Evolutionary conservation across 2,329 filamentous ascomycete species (phyloP).

Genomic region (Monilinia fructigena): DNA sequence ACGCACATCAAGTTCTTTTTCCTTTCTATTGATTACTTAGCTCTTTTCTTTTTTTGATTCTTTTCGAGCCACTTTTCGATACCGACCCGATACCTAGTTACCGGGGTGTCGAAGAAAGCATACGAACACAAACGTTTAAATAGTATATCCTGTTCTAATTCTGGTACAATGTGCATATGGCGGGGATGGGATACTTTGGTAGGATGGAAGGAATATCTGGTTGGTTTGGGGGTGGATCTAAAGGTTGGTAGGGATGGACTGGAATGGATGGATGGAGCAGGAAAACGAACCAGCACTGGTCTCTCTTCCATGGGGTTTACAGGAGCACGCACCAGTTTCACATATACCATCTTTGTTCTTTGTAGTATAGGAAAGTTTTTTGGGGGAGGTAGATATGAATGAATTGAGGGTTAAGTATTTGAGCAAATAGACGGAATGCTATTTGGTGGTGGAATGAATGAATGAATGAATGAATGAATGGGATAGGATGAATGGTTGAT

Average conservation of each 20-base stretch:
- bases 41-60: constrained; percentile 1
- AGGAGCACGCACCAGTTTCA: background rate
- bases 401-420: background rate
- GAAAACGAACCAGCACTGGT: background rate
- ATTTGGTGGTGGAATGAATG: background rate
- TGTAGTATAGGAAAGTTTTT: constrained; percentile 6
- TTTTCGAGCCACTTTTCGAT: constrained; percentile 12
- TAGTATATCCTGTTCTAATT: constrained; percentile 18
- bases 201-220: background rate
- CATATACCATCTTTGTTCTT: constrained; percentile 4
- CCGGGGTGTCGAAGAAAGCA: background rate
- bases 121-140: constrained; percentile 14
- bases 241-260: background rate
- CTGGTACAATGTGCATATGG: constrained; percentile 2
- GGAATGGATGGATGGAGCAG: background rate
- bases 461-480: background rate
- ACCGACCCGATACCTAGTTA: background rate
- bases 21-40: background rate
- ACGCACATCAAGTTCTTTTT: constrained; percentile 6
- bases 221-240: background rate
- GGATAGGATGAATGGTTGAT: background rate
- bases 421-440: background rate
- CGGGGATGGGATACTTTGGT: background rate
- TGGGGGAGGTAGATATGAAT: background rate
- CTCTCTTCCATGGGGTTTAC: background rate